phyloP scores from a whole-genome alignment of 805 yeast species.

The Saturnispora halmiae region DNA sequence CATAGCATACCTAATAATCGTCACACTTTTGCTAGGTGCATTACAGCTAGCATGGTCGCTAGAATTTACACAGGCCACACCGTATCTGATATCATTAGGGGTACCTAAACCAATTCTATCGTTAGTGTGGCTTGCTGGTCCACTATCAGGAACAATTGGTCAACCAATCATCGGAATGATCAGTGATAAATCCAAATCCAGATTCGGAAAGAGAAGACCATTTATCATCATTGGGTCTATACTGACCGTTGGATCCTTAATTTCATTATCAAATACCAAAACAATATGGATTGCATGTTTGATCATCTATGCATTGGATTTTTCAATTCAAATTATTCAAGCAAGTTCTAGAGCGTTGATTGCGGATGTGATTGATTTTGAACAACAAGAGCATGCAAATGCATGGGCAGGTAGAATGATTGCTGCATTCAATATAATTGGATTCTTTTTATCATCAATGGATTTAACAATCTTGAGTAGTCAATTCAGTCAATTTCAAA shows the following conservation, averaged over 20 bases:
- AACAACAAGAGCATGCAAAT: conserved; percentile 50
- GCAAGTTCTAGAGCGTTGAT: conserved; percentile 54
- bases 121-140: conserved; percentile 60
- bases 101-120: conserved; percentile 47
- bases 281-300: conserved; percentile 45
- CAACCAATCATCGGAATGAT: conserved; percentile 56
- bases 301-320: conserved; percentile 45
- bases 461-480: conserved; percentile 36
- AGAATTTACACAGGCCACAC: conserved; percentile 57
- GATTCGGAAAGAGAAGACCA: conserved; percentile 46
- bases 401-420: conserved; percentile 64
- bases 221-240: conserved; percentile 48
- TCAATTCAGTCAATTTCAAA: conserved; percentile 37
- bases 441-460: conserved; percentile 44
- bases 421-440: conserved; percentile 49
- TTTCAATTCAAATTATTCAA: conserved; percentile 50
- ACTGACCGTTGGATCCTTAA: conserved; percentile 37
- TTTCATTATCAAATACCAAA: conserved; percentile 37
- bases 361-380: conserved; percentile 49
- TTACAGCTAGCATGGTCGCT: conserved; percentile 58
- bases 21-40: conserved; percentile 46
- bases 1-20: conserved; percentile 33
- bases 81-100: conserved; percentile 53
- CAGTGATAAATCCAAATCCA: conserved; percentile 41
- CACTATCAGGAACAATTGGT: conserved; percentile 52